Conservation (phyloP, 2,329 filamentous ascomycete genomes). For the Teratosphaeriaceae sp. region DNA sequence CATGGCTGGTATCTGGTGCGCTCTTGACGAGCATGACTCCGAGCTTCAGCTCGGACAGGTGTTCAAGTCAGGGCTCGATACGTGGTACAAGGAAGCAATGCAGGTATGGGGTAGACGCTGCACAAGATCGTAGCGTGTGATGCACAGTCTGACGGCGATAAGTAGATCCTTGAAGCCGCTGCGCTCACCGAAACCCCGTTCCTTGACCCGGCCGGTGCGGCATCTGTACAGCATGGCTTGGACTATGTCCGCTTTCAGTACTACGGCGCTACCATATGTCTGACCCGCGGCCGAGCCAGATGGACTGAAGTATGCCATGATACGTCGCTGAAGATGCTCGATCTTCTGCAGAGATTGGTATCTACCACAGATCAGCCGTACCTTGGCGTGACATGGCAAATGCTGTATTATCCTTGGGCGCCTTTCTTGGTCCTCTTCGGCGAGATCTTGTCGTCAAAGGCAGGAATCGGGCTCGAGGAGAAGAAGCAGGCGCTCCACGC, state of each 20-base stretch:
- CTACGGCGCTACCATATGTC: slow-evolving; percentile 11
- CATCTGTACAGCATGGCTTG: slow-evolving; percentile 14
- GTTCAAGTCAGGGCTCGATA: slow-evolving; percentile 11
- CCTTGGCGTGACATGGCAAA: slow-evolving; percentile 20
- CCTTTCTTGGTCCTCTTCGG: slow-evolving; percentile 18
- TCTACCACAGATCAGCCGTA: slow-evolving; percentile 13
- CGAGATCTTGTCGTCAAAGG: slow-evolving; percentile 10
- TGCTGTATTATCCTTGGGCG: slow-evolving; percentile 18
- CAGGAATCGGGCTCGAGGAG: neutral
- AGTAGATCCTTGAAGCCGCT: slow-evolving; percentile 15
- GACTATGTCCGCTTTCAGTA: slow-evolving; percentile 11
- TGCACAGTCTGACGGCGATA: neutral
- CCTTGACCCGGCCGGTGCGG: slow-evolving; percentile 8
- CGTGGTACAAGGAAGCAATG: slow-evolving; percentile 11
- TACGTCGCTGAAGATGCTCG: slow-evolving; percentile 12
- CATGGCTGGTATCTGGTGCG: slow-evolving; percentile 14
- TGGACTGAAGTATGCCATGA: slow-evolving; percentile 7
- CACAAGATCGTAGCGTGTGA: too few species aligned
- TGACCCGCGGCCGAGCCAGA: slow-evolving; percentile 7
- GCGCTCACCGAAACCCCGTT: slow-evolving; percentile 15
- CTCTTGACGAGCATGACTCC: slow-evolving; percentile 9
- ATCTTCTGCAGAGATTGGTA: slow-evolving; percentile 11
- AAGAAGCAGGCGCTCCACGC: slow-evolving; percentile 8
- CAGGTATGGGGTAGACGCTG: too few species aligned
- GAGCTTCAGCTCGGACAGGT: neutral